These are phyloP conservation scores for Metroxylon sagu DNA, from an alignment of 176 grass and related monocot genomes.

Conservation along the genomic window DNA sequence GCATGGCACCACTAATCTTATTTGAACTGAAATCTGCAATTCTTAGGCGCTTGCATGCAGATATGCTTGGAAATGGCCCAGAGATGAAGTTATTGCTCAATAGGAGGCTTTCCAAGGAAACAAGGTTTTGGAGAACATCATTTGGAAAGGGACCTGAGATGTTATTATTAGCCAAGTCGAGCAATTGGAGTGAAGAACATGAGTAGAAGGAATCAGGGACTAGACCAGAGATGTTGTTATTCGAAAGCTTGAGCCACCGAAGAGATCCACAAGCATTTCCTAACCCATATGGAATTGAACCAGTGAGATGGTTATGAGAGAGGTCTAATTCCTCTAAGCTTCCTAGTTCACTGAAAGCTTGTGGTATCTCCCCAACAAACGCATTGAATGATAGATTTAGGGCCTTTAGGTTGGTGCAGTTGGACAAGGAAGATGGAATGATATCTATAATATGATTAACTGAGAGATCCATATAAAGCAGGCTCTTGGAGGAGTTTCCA, in stretches of 20 bases:
- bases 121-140: constrained; percentile 49
- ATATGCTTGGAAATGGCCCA: constrained; percentile 45
- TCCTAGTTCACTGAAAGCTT: constrained; percentile 24
- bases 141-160: constrained; percentile 46
- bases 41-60: constrained; percentile 34
- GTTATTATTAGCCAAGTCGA: constrained; percentile 70
- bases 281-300: constrained; percentile 36
- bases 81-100: constrained; percentile 92
- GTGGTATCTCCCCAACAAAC: constrained; percentile 42
- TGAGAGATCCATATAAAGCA: constrained; percentile 57
- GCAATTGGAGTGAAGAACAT: constrained; percentile 46
- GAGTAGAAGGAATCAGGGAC: constrained; percentile 57
- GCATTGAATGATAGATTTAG: constrained; percentile 77
- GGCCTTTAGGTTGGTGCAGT: constrained; percentile 36
- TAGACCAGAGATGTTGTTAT: constrained; percentile 63
- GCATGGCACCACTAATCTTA: constrained; percentile 46
- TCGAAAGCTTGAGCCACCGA: constrained; percentile 35
- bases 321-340: constrained; percentile 61
- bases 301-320: constrained; percentile 53
- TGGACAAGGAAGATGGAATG: constrained; percentile 49
- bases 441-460: constrained; percentile 40
- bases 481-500: constrained; percentile 20
- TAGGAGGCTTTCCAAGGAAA: constrained; percentile 48
- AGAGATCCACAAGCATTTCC: constrained; percentile 52
- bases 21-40: constrained; percentile 87